Evolutionary conservation across 2,329 filamentous ascomycete species (phyloP).

Genomic region (Penicillium verrucosum): DNA sequence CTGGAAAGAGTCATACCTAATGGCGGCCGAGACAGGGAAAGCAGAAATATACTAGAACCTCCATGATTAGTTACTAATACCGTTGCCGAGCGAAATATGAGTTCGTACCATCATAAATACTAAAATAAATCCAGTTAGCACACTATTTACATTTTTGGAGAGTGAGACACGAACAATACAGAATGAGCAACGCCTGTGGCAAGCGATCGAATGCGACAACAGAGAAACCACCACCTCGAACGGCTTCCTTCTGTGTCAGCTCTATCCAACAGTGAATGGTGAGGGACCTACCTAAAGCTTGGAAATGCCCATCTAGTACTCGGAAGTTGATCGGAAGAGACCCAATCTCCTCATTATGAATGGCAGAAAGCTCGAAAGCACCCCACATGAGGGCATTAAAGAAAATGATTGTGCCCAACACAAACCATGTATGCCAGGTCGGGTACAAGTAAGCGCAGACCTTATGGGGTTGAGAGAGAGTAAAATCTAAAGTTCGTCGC

Average conservation of each 20-base stretch:
- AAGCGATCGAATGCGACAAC: neutral
- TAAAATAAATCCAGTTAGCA: neutral
- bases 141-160: neutral
- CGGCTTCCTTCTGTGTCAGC: neutral
- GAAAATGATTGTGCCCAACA: neutral
- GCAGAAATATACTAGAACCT: neutral
- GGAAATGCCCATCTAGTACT: neutral
- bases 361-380: neutral
- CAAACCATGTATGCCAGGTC: neutral
- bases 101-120: neutral
- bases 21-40: neutral
- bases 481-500: neutral
- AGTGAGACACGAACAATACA: neutral
- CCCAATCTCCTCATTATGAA: neutral
- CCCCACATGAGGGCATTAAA: neutral
- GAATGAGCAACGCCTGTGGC: neutral
- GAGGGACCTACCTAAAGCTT: neutral
- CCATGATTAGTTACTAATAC: neutral
- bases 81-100: neutral
- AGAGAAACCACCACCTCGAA: neutral
- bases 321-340: neutral
- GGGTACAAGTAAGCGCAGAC: neutral
- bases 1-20: neutral
- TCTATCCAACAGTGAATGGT: neutral
- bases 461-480: neutral